Percentiles rank a stretch among this genome's conserved stretches.
These are phyloP conservation scores for Diaporthe citriasiana DNA, from an alignment of 2,329 filamentous ascomycete genomes.

Conservation along the genomic window DNA sequence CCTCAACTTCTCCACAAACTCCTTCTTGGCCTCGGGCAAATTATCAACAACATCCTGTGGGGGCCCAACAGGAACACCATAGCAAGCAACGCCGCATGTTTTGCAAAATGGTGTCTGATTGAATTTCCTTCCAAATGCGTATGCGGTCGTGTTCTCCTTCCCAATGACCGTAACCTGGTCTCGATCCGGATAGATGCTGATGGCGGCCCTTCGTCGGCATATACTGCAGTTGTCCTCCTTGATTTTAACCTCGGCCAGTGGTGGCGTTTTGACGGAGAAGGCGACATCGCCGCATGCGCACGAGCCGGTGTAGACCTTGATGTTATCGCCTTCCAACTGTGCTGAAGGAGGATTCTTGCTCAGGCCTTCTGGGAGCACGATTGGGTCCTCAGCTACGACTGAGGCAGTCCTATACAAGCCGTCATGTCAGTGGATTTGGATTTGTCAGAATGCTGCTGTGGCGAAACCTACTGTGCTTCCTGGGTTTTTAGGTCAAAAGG, in stretches of 20 bases:
- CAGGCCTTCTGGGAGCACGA: slow-evolving; percentile 1
- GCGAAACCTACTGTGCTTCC: slow-evolving; percentile 8
- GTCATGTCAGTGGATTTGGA: not conserved
- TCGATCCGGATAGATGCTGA: slow-evolving; percentile 49
- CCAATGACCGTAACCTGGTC: slow-evolving; percentile 48
- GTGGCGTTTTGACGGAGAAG: slow-evolving; percentile 42
- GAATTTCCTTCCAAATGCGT: slow-evolving; percentile 47
- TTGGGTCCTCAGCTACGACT: slow-evolving; percentile 1
- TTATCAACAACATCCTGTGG: slow-evolving; percentile 49
- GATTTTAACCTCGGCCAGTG: slow-evolving; percentile 56
- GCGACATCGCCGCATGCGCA: slow-evolving; percentile 49
- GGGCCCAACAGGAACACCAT: slow-evolving; percentile 49
- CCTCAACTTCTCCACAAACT: slow-evolving; percentile 42
- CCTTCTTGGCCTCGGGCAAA: slow-evolving; percentile 47
- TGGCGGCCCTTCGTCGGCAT: slow-evolving; percentile 50
- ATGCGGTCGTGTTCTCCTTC: slow-evolving; percentile 47
- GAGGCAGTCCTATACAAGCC: slow-evolving; percentile 10
- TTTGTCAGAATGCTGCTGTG: not conserved
- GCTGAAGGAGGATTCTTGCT: not conserved
- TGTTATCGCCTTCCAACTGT: not conserved
- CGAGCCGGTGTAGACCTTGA: slow-evolving; percentile 44
- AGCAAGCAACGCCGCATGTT: slow-evolving; percentile 50
- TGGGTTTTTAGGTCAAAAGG: slow-evolving; percentile 46
- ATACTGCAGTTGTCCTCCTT: slow-evolving; percentile 56
- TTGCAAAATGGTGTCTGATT: slow-evolving; percentile 47